phyloP scores from a whole-genome alignment of 2,329 filamentous ascomycete genomes.

The Cordyceps cicadae region DNA sequence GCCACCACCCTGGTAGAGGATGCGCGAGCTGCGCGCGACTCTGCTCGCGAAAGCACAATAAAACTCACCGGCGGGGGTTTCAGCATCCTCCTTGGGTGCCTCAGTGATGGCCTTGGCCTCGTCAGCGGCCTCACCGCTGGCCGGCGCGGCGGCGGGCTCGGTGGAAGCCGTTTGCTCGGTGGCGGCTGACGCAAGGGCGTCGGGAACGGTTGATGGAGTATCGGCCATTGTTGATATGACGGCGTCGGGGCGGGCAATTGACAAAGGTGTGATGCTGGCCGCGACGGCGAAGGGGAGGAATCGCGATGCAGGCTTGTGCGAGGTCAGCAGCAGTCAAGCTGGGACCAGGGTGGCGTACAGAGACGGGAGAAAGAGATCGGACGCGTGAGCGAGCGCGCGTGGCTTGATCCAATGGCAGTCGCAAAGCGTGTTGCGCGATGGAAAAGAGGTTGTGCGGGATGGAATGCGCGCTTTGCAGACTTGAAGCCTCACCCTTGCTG shows the following conservation, averaged over 20 bases:
- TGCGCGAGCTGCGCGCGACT: not conserved
- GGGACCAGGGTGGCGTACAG: conserved; percentile 6
- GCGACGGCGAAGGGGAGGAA: not conserved
- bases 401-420: conserved; percentile 12
- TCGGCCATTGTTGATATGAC: conserved; percentile 29
- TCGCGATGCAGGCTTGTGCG: conserved; percentile 2
- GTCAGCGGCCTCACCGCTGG: conserved; percentile 16
- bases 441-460: conserved; percentile 4
- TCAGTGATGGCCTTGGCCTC: conserved; percentile 19
- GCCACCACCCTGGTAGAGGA: not conserved
- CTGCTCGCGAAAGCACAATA: not conserved
- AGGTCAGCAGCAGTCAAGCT: conserved; percentile 10
- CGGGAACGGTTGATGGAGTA: conserved; percentile 28
- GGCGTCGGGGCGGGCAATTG: conserved; percentile 3
- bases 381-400: conserved; percentile 12
- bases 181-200: conserved; percentile 24
- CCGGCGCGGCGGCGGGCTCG: conserved; percentile 20
- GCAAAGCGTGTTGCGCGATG: conserved; percentile 11
- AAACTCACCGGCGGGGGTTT: conserved; percentile 25
- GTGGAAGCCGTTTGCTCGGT: conserved; percentile 18
- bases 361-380: conserved; percentile 6
- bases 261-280: not conserved
- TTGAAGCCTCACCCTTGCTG: conserved; percentile 9
- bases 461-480: conserved; percentile 10
- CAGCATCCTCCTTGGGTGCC: conserved; percentile 21